Percentiles rank a stretch among this genome's conserved stretches.
Evolutionary conservation across 1,284 basidiomycete species (phyloP).

Genomic region (Stygiomarasmius scandens): DNA sequence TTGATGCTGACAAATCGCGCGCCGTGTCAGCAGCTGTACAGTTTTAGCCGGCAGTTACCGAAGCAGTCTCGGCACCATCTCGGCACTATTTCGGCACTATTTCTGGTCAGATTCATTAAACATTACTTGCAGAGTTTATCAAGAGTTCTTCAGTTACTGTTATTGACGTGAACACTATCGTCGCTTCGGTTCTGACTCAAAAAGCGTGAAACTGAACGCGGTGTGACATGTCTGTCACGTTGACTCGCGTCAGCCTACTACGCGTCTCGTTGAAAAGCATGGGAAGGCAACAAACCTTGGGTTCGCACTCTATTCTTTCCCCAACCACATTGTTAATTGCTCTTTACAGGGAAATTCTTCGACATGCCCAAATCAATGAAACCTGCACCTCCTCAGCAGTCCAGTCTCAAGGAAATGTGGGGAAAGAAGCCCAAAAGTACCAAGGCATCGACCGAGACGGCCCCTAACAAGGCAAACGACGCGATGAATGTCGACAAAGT

Average conservation of each 20-base stretch:
- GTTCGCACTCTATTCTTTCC: slow-evolving; percentile 35
- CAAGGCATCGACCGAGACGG: slow-evolving; percentile 18
- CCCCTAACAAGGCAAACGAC: slow-evolving; percentile 27
- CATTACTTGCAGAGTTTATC: too few species aligned
- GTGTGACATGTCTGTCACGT: slow-evolving; percentile 43
- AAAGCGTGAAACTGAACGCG: slow-evolving; percentile 35
- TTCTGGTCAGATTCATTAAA: too few species aligned
- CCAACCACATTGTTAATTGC: neutral
- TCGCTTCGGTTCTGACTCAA: neutral
- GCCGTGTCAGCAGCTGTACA: slow-evolving; percentile 61
- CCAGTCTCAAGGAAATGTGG: slow-evolving; percentile 76
- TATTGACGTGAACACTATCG: neutral
- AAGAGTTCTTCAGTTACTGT: too few species aligned
- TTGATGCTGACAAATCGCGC: slow-evolving; percentile 32
- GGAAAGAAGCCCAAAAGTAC: slow-evolving; percentile 41
- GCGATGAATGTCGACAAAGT: slow-evolving; percentile 35
- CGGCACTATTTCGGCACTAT: neutral
- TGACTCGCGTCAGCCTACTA: slow-evolving; percentile 34
- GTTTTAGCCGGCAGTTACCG: slow-evolving; percentile 44
- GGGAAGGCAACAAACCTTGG: slow-evolving; percentile 73
- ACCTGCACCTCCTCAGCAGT: slow-evolving; percentile 66
- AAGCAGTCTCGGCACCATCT: neutral
- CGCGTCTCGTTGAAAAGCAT: slow-evolving; percentile 40
- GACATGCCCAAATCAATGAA: slow-evolving; percentile 67
- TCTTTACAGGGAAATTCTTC: slow-evolving; percentile 64